Percentiles rank a stretch among this genome's conserved stretches.
These are phyloP conservation scores for Erodium trifolium DNA, from an alignment of 441 rosid genomes.

Conservation along the genomic window DNA sequence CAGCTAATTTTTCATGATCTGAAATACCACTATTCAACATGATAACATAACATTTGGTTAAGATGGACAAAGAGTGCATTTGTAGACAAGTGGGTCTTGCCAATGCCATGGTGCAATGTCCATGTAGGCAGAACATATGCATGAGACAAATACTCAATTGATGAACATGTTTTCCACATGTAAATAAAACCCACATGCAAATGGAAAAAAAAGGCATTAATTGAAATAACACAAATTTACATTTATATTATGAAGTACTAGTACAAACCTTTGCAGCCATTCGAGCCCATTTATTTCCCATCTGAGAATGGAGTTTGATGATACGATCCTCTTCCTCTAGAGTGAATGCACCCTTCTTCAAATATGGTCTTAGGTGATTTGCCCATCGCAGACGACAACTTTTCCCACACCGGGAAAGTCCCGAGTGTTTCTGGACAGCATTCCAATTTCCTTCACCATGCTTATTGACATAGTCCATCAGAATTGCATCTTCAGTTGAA, in stretches of 20 bases:
- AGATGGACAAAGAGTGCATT: no score
- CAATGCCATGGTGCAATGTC: no score
- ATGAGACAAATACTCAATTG: neutral
- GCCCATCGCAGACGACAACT: conserved; percentile 32
- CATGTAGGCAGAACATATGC: neutral
- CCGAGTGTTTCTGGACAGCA: conserved; percentile 20
- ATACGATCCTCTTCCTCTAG: conserved; percentile 23
- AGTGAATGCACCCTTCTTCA: conserved; percentile 22
- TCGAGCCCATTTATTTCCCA: conserved; percentile 32
- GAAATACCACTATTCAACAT: neutral
- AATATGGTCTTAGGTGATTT: conserved; percentile 23
- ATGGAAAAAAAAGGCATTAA: neutral
- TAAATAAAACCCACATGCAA: neutral
- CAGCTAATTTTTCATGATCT: neutral
- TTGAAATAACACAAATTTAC: neutral
- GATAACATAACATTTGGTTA: neutral
- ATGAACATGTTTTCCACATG: neutral
- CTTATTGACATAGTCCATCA: conserved; percentile 21
- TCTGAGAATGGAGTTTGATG: conserved; percentile 22
- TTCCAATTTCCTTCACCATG: conserved; percentile 30
- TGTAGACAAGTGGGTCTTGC: no score
- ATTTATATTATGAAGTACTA: neutral
- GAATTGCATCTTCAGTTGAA: conserved; percentile 21
- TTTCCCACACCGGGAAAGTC: conserved; percentile 23
- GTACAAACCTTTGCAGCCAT: conserved; percentile 27